Percentiles rank a stretch among this genome's conserved stretches.
These are phyloP conservation scores for Lachnum nothofagi DNA, from an alignment of 2,329 filamentous ascomycete species.

Conservation along the genomic window DNA sequence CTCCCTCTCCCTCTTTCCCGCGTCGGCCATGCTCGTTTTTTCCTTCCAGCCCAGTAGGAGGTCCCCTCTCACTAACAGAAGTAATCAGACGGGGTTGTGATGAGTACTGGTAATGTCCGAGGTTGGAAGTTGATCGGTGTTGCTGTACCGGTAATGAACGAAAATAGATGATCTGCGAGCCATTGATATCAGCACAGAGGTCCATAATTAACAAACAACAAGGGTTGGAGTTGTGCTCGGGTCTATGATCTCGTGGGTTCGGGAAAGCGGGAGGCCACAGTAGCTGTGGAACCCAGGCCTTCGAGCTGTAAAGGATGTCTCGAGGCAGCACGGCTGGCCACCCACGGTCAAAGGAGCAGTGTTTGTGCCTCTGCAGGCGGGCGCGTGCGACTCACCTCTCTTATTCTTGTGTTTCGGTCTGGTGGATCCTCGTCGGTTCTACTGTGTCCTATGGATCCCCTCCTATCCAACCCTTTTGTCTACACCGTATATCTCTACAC, in stretches of 20 bases:
- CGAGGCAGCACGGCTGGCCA: constrained; percentile 22
- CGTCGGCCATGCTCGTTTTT: constrained; percentile 24
- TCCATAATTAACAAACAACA: constrained; percentile 17
- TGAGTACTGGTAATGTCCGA: constrained; percentile 9
- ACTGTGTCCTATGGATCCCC: too few species aligned
- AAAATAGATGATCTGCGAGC: constrained; percentile 16
- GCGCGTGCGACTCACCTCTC: constrained; percentile 24
- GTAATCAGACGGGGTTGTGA: constrained; percentile 9
- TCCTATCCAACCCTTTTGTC: constrained; percentile 12
- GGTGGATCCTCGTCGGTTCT: constrained; percentile 11
- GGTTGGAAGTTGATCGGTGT: constrained; percentile 12
- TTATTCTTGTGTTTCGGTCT: constrained; percentile 12
- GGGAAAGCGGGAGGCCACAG: constrained; percentile 15
- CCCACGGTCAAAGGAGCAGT: constrained; percentile 14
- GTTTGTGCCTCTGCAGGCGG: constrained; percentile 24
- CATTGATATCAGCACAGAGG: constrained; percentile 21
- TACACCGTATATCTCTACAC: constrained; percentile 11
- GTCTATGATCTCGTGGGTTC: constrained; percentile 25
- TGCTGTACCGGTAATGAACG: not conserved
- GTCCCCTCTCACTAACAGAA: constrained; percentile 8
- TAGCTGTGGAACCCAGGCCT: constrained; percentile 18
- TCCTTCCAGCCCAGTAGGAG: constrained; percentile 21
- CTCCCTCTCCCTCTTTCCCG: constrained; percentile 22
- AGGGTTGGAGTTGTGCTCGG: constrained; percentile 9
- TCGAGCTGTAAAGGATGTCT: constrained; percentile 23